These are phyloP conservation scores for Nissolia schottii DNA, from an alignment of 306 rosid species.

Conservation along the genomic window DNA sequence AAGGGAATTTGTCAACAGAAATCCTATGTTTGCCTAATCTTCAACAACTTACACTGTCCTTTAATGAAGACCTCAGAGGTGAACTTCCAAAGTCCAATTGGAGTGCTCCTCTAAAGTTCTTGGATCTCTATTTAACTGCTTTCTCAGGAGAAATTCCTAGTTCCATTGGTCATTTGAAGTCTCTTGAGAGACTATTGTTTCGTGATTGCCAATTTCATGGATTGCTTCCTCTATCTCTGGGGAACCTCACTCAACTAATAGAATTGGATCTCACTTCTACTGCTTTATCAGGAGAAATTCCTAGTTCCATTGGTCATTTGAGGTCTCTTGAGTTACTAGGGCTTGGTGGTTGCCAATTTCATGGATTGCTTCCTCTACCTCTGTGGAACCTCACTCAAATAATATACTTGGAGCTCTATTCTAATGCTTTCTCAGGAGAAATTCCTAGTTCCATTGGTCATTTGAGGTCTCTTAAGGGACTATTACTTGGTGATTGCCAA, in stretches of 20 bases:
- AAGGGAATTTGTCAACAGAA: neutral
- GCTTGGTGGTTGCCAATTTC: too few relatives aligned
- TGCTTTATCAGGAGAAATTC: too few relatives aligned
- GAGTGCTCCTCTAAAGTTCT: neutral
- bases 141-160: neutral
- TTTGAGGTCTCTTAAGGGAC: too few relatives aligned
- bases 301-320: too few relatives aligned
- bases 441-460: too few relatives aligned
- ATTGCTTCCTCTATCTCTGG: neutral
- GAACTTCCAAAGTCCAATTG: conserved; percentile 9
- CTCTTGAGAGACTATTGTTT: neutral
- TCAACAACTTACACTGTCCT: neutral
- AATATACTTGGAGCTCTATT: too few relatives aligned
- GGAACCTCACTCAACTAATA: conserved; percentile 19
- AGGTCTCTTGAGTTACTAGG: too few relatives aligned
- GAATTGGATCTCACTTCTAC: neutral
- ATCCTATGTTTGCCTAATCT: neutral
- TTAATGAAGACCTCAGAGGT: neutral
- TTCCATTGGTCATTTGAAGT: neutral
- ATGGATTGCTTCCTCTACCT: too few relatives aligned
- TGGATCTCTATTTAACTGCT: neutral
- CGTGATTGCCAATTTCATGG: neutral
- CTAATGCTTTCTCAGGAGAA: too few relatives aligned
- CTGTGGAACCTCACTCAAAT: too few relatives aligned
- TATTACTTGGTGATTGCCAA: too few relatives aligned